These are phyloP conservation scores for Mortierella sp. DNA, from an alignment of 371 early-diverging fungal species.

Conservation along the genomic window DNA sequence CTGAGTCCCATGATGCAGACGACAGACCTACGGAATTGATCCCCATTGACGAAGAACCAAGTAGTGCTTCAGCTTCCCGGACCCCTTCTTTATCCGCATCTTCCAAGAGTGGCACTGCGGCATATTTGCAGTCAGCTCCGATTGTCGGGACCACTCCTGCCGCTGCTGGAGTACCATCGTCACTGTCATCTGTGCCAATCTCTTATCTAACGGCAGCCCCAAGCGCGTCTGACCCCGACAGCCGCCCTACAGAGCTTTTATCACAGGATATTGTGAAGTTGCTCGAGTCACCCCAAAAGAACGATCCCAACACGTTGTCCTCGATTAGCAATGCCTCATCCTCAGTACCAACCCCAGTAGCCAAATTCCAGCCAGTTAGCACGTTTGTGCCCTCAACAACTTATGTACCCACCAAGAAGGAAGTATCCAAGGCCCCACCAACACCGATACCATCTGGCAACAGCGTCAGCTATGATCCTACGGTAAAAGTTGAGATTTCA, in stretches of 20 bases:
- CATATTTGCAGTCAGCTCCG: slow-evolving; percentile 22
- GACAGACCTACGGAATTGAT: slow-evolving; percentile 53
- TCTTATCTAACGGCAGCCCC: slow-evolving; percentile 35
- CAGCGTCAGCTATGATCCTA: slow-evolving; percentile 16
- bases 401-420: slow-evolving; percentile 40
- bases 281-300: slow-evolving; percentile 6
- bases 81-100: not conserved
- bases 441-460: slow-evolving; percentile 6
- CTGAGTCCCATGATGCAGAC: slow-evolving; percentile 48
- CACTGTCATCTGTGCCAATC: slow-evolving; percentile 24
- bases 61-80: not conserved
- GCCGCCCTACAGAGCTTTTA: slow-evolving; percentile 22
- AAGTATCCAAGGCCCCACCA: slow-evolving; percentile 8
- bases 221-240: slow-evolving; percentile 24
- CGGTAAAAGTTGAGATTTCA: slow-evolving; percentile 48
- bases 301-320: slow-evolving; percentile 4
- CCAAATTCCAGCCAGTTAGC: slow-evolving; percentile 11
- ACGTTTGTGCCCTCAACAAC: slow-evolving; percentile 35
- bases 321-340: slow-evolving; percentile 11
- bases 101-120: not conserved
- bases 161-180: slow-evolving; percentile 19
- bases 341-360: slow-evolving; percentile 16
- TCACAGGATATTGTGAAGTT: slow-evolving; percentile 2
- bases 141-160: slow-evolving; percentile 7
- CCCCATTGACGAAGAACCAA: slow-evolving; percentile 31